Conservation (phyloP, 345 rosid species). For the Garcia nutans region DNA sequence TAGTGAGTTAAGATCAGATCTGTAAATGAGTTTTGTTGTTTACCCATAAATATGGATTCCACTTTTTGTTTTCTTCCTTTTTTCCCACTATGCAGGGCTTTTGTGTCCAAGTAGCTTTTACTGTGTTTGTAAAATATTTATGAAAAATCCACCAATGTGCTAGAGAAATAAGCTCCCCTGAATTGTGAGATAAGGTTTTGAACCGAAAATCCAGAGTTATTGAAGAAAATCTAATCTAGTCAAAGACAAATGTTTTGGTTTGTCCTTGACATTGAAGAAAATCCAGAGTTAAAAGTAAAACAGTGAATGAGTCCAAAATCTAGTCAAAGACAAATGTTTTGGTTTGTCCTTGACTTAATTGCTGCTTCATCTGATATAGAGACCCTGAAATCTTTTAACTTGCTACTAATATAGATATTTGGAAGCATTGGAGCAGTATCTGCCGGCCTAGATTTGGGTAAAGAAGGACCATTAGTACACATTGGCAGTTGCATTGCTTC, state of each 20-base stretch:
- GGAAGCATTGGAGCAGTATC: conserved; percentile 95
- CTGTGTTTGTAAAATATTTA: too few relatives aligned
- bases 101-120: background rate
- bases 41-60: too few relatives aligned
- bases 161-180: too few relatives aligned
- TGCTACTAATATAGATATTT: conserved; percentile 44
- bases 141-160: too few relatives aligned
- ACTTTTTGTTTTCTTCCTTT: background rate
- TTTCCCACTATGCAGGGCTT: background rate
- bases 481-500: conserved; percentile 86
- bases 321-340: background rate
- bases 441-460: conserved; percentile 84
- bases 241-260: background rate
- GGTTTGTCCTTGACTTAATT: background rate
- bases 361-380: background rate
- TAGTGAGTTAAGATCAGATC: conserved; percentile 5
- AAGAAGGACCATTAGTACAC: conserved; percentile 94
- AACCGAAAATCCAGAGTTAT: too few relatives aligned
- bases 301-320: background rate
- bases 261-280: too few relatives aligned
- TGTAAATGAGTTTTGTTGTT: background rate
- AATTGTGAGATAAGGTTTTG: background rate
- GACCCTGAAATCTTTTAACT: background rate
- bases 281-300: too few relatives aligned
- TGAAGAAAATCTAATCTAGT: background rate